A percentile compares a stretch with the other conserved stretches of the same genome.
Evolutionary conservation across 176 grass and related monocot species (phyloP).

Genomic region (Carex scoparia): DNA sequence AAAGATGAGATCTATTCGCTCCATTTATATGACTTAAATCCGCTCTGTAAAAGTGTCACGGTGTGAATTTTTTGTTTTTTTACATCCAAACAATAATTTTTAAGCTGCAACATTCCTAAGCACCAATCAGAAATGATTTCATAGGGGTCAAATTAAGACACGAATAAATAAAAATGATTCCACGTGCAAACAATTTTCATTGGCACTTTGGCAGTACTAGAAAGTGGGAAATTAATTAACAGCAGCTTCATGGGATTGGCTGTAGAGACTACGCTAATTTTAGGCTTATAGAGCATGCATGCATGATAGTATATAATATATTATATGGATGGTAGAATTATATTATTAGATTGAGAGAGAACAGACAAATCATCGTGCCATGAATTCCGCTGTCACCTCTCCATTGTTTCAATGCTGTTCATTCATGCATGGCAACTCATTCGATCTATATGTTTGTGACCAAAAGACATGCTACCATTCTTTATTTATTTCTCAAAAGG

Average conservation of each 20-base stretch:
- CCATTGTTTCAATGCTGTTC: slow-evolving; percentile 12
- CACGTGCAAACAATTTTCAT: not conserved
- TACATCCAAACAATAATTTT: too few species aligned
- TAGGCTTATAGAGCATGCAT: slow-evolving; percentile 2
- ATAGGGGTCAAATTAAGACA: not conserved
- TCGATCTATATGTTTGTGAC: not conserved
- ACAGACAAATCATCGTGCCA: slow-evolving; percentile 21
- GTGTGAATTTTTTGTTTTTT: too few species aligned
- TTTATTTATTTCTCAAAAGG: not conserved
- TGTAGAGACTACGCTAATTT: not conserved
- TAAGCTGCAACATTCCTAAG: not conserved
- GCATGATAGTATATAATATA: not conserved
- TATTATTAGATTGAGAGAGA: not conserved
- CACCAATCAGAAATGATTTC: not conserved
- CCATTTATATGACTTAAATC: too few species aligned
- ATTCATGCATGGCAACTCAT: slow-evolving; percentile 7
- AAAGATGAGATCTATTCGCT: too few species aligned
- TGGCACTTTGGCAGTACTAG: not conserved
- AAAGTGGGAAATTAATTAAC: not conserved
- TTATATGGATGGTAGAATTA: not conserved
- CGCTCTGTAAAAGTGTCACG: too few species aligned
- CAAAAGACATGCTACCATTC: not conserved
- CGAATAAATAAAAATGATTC: not conserved
- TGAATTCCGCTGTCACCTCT: slow-evolving; percentile 19
- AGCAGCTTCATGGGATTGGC: not conserved